A percentile compares a stretch with the other conserved stretches of the same genome.
These are phyloP conservation scores for Clonostachys sp. DNA, from an alignment of 2,329 filamentous ascomycete genomes.

Conservation along the genomic window DNA sequence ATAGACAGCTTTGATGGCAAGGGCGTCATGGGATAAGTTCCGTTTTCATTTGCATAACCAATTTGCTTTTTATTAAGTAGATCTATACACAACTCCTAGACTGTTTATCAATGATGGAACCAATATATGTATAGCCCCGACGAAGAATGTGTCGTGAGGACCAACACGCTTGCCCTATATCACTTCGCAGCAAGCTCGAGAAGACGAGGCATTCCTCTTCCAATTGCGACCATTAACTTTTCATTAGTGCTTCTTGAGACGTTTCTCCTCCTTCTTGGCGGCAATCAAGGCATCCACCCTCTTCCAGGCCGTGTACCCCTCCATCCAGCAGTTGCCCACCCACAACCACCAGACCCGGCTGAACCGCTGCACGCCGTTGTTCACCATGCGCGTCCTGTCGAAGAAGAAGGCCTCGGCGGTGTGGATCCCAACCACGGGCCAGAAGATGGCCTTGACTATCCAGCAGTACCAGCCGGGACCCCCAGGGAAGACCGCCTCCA, in stretches of 20 bases:
- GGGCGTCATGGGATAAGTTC: too few relatives aligned
- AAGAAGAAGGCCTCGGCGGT: constrained; percentile 54
- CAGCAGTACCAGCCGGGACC: constrained; percentile 54
- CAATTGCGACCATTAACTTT: neutral
- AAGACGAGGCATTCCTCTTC: neutral
- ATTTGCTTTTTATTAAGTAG: too few relatives aligned
- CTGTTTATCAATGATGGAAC: too few relatives aligned
- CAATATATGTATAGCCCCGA: too few relatives aligned
- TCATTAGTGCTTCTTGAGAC: constrained; percentile 32
- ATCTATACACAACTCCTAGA: too few relatives aligned
- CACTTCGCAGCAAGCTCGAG: neutral
- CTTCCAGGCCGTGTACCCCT: constrained; percentile 44
- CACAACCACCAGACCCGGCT: constrained; percentile 50
- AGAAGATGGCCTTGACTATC: constrained; percentile 54
- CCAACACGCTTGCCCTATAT: too few relatives aligned
- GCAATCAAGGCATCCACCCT: constrained; percentile 46
- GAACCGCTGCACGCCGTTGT: constrained; percentile 40
- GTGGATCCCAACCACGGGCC: constrained; percentile 62
- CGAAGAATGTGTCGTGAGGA: too few relatives aligned
- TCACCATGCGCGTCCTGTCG: constrained; percentile 38
- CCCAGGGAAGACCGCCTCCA: constrained; percentile 48
- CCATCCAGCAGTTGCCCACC: constrained; percentile 46
- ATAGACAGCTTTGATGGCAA: too few relatives aligned
- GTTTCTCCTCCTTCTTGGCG: constrained; percentile 29
- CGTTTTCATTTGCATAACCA: too few relatives aligned